A percentile compares a stretch with the other conserved stretches of the same genome.
phyloP scores from a whole-genome alignment of 805 yeast genomes.

The Candida chauliodis region DNA sequence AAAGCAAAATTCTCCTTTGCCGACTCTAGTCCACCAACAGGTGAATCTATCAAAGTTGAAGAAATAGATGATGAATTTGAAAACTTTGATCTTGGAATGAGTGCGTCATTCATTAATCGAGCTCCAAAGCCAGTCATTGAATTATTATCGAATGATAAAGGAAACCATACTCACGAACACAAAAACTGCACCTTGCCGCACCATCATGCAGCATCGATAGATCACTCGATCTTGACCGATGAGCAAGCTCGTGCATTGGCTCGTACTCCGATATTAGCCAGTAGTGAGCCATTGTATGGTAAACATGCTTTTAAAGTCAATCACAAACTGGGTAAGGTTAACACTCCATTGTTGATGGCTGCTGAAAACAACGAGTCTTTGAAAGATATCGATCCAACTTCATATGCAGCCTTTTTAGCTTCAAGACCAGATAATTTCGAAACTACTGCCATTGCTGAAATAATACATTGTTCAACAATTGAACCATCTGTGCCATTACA shows the following conservation, averaged over 20 bases:
- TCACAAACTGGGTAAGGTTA: slow-evolving; percentile 9
- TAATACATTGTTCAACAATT: slow-evolving; percentile 58
- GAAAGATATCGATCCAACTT: slow-evolving; percentile 52
- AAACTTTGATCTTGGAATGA: slow-evolving; percentile 34
- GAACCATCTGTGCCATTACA: slow-evolving; percentile 69
- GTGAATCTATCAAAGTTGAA: slow-evolving; percentile 1
- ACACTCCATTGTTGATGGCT: slow-evolving; percentile 31
- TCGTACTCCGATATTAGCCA: slow-evolving; percentile 50
- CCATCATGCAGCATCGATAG: slow-evolving; percentile 30
- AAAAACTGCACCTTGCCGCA: slow-evolving; percentile 31
- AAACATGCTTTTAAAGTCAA: slow-evolving; percentile 38
- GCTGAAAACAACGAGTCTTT: slow-evolving; percentile 38
- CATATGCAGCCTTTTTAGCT: slow-evolving; percentile 69
- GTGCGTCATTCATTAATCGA: slow-evolving; percentile 35
- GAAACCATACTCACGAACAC: slow-evolving; percentile 20
- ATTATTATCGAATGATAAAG: slow-evolving; percentile 18
- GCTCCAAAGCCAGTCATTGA: slow-evolving; percentile 39
- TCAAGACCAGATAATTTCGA: slow-evolving; percentile 90
- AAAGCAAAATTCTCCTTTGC: slow-evolving; percentile 2
- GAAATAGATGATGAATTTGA: slow-evolving; percentile 15
- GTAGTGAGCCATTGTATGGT: slow-evolving; percentile 59
- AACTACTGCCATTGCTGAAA: slow-evolving; percentile 73
- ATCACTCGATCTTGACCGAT: slow-evolving; percentile 38
- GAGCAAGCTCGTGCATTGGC: slow-evolving; percentile 53
- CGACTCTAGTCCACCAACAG: neutral